Base-by-base conservation (phyloP, 2,329 filamentous ascomycete genomes). In the Hypoxylon sp. region DNA sequence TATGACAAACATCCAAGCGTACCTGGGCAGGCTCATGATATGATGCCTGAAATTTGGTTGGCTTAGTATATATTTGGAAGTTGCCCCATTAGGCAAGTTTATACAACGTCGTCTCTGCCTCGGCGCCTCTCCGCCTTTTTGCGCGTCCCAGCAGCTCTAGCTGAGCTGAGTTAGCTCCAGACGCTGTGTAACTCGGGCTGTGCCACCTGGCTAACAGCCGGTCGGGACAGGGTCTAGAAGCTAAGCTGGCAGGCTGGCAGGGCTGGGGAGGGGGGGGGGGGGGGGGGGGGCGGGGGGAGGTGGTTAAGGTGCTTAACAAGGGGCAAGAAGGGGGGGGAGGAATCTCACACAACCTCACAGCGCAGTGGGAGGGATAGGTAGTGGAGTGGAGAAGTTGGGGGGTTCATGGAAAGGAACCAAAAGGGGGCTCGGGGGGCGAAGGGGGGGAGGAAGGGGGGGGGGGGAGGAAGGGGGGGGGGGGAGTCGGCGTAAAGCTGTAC, bases 171-270 rank as follows among this genome's bases (percentile, higher is more conserved):
- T 55, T n/a, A n/a, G n/a, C n/a, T n/a, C n/a, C n/a, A n/a, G 50
- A 23, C 9, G 38, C 38, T 21, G 38, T 41, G 38, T 41, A 41
- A 41, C 38, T 20, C 35, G 35, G 35, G 31, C 33, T 9, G 20
- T 42, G 41, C 29, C 50, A 55, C 24, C 47, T 55, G 35, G 56
- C 45, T 40, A 54, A 38, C 48, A 60, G 42, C 48, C 52, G 51
- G 52, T 60, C 52, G 53, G 49, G 43, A 45, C 31, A 18, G 18
- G 48, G 52, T 60, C 52, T 56, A 57, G 49, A 60, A 50, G 56
- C 40, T 29, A 20, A n/a, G 24, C 24, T 27, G 26, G 24, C n/a
- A n/a, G 41, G 21, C 21, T 11, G 21, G 35, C 35, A 21, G 21
- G 11, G 35, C 35, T 18, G 35, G 4, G 13, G 6, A 18, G 15